Conservation (phyloP, 768 basidiomycete genomes). For the Macrocybe gigantea region DNA sequence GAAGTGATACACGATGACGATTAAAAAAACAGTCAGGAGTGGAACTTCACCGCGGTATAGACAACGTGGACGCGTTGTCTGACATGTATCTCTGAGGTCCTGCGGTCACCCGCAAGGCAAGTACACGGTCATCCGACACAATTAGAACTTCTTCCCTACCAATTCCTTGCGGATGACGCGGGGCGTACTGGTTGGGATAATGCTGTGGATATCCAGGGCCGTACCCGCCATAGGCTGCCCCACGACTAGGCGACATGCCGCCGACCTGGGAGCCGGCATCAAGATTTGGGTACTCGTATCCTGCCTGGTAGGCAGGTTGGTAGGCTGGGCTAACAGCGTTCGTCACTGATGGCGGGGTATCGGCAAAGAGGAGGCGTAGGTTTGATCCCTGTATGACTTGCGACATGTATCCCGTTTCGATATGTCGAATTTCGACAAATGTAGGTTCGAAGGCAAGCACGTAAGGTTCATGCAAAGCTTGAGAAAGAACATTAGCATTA, state of each 20-base stretch:
- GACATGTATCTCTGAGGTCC: conserved; percentile 32
- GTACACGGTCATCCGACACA: conserved; percentile 83
- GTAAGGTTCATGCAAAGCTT: conserved; percentile 94
- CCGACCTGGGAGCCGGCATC: conserved; percentile 19
- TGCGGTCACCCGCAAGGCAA: conserved; percentile 55
- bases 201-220: conserved; percentile 22
- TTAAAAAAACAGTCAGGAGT: background rate
- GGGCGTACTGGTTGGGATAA: conserved; percentile 35
- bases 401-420: conserved; percentile 85
- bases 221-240: conserved; percentile 25
- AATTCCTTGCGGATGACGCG: conserved; percentile 41
- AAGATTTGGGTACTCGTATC: conserved; percentile 25
- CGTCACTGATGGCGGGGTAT: conserved; percentile 84
- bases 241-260: conserved; percentile 1
- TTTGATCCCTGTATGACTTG: conserved; percentile 96
- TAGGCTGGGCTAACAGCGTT: conserved; percentile 40
- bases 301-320: conserved; percentile 24
- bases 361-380: conserved; percentile 86
- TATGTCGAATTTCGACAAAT: conserved; percentile 95
- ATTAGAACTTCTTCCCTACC: conserved; percentile 83
- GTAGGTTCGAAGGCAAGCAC: conserved; percentile 95
- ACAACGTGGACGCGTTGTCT: conserved; percentile 39
- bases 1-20: conserved; percentile 8
- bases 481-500: conserved; percentile 1
- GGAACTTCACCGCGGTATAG: conserved; percentile 28